Conservation (phyloP, 2,329 filamentous ascomycete species). For the Sporothrix dimorphospora region DNA sequence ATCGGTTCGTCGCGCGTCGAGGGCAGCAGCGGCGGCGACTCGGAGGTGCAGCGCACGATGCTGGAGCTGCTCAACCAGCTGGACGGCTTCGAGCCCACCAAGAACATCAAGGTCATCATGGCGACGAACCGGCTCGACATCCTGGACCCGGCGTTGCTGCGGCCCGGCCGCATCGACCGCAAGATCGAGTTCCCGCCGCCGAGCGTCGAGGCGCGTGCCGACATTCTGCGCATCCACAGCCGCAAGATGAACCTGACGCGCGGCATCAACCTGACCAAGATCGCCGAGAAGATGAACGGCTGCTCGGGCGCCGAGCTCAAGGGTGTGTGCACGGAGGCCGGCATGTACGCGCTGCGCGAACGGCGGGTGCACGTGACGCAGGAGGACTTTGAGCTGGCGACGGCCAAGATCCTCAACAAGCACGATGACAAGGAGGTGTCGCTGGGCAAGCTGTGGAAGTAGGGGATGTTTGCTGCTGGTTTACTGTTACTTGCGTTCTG, state of each 20-base stretch:
- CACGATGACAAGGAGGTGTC: constrained; percentile 96
- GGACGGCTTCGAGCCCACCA: constrained; percentile 97
- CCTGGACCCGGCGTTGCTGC: constrained; percentile 88
- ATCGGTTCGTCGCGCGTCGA: constrained; percentile 98
- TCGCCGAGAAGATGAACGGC: constrained; percentile 99
- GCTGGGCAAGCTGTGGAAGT: constrained; percentile 74
- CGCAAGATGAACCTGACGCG: constrained; percentile 98
- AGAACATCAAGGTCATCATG: constrained; percentile 99
- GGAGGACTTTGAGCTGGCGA: constrained; percentile 97
- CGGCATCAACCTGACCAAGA: constrained; percentile 97
- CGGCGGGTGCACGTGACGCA: constrained; percentile 97
- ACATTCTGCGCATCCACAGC: constrained; percentile 96
- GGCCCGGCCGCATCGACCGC: constrained; percentile 95
- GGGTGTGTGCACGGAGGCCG: constrained; percentile 97
- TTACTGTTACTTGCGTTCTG: neutral
- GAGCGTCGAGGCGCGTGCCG: constrained; percentile 91
- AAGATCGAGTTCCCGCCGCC: constrained; percentile 99
- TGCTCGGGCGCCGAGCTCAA: constrained; percentile 97
- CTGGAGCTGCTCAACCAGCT: constrained; percentile 97
- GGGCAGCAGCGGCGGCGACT: constrained; percentile 91
- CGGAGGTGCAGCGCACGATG: constrained; percentile 98
- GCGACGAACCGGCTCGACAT: constrained; percentile 98
- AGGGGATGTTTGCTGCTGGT: neutral
- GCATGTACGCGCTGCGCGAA: constrained; percentile 97
- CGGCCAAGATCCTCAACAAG: constrained; percentile 99